These are phyloP conservation scores for Botrytis cinerea DNA, from an alignment of 2,329 filamentous ascomycete genomes.

Conservation along the genomic window DNA sequence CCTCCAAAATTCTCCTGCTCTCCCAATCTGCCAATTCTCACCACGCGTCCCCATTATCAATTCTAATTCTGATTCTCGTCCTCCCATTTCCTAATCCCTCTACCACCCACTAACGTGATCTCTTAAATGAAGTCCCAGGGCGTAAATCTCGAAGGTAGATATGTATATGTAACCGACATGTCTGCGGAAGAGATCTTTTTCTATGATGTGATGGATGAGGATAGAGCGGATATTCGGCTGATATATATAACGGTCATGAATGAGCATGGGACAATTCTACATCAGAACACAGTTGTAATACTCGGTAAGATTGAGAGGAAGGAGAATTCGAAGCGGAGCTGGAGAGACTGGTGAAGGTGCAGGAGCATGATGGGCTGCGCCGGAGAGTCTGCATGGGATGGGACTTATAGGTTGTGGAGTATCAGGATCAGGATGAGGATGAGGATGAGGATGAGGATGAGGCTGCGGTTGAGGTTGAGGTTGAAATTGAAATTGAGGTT, in stretches of 20 bases:
- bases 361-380: not conserved
- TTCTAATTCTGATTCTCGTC: not conserved
- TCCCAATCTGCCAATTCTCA: not conserved
- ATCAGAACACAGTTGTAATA: not conserved
- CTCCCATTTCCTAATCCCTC: not conserved
- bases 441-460: not conserved
- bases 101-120: not conserved
- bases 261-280: not conserved
- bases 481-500: not conserved
- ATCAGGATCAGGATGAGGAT: not conserved
- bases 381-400: not conserved
- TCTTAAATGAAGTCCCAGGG: not conserved
- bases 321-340: not conserved
- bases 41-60: not conserved
- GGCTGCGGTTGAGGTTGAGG: not conserved
- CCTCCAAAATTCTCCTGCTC: not conserved
- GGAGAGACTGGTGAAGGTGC: too few species aligned
- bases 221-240: not conserved
- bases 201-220: not conserved
- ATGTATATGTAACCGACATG: not conserved
- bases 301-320: not conserved
- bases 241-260: not conserved
- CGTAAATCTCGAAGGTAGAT: not conserved
- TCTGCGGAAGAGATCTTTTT: not conserved
- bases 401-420: not conserved